Conservation (phyloP, 495 filamentous ascomycete species). For the Xylaria grammica region DNA sequence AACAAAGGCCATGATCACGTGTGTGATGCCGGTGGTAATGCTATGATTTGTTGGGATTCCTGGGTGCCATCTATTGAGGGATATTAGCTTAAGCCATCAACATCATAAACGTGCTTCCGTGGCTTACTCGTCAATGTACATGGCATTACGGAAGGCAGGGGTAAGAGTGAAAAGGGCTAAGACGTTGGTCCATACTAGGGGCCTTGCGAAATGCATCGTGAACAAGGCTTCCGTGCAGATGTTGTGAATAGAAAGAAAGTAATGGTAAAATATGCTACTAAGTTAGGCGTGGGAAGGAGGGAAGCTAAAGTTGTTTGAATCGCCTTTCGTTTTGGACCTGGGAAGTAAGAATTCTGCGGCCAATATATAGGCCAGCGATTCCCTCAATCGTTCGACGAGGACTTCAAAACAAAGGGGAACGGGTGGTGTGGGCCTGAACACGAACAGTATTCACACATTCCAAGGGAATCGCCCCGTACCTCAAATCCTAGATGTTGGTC, state of each 20-base stretch:
- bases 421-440: too few relatives aligned
- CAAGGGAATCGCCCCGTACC: too few relatives aligned
- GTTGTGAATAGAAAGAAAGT: background rate
- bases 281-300: too few relatives aligned
- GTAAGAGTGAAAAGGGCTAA: conserved; percentile 2
- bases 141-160: conserved; percentile 13
- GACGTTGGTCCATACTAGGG: background rate
- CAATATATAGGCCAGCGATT: background rate
- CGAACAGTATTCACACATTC: too few relatives aligned
- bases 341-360: background rate
- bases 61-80: conserved; percentile 25
- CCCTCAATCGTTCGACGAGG: too few relatives aligned
- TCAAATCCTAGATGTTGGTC: background rate
- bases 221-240: background rate
- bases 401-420: too few relatives aligned
- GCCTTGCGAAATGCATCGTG: conserved; percentile 1
- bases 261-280: too few relatives aligned
- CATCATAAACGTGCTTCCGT: background rate
- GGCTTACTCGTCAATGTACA: conserved; percentile 26
- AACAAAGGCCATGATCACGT: conserved; percentile 63
- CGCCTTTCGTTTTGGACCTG: background rate
- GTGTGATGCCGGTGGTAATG: conserved; percentile 42
- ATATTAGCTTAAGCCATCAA: conserved; percentile 7
- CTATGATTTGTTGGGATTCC: conserved; percentile 19
- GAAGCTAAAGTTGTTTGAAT: background rate